Evolutionary conservation across 2,329 filamentous ascomycete genomes (phyloP).

Genomic region (Colletotrichum euphorbiae): DNA sequence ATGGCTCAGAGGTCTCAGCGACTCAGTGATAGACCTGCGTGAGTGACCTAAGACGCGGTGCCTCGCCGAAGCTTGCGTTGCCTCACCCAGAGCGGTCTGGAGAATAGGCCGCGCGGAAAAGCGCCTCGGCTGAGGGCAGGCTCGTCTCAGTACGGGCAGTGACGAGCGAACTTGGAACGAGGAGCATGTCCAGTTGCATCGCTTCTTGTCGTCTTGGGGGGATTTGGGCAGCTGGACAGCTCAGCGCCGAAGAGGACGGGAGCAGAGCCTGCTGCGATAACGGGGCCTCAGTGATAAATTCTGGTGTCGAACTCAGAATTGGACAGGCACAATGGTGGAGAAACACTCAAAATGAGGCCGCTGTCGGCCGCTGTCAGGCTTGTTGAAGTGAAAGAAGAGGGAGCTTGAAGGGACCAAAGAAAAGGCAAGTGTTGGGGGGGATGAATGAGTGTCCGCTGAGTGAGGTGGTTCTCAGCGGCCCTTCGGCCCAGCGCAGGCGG

Average conservation of each 20-base stretch:
- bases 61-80: not conserved
- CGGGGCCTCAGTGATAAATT: slow-evolving; percentile 26
- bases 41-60: not conserved
- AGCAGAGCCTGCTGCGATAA: slow-evolving; percentile 31
- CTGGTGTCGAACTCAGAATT: not conserved
- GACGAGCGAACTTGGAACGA: not conserved
- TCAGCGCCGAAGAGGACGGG: not conserved
- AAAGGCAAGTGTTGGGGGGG: not conserved
- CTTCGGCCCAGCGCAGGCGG: slow-evolving; percentile 3
- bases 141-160: not conserved
- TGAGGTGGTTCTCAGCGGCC: not conserved
- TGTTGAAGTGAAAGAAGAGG: not conserved
- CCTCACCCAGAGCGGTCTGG: slow-evolving; percentile 1
- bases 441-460: too few relatives aligned
- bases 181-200: not conserved
- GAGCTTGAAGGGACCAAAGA: too few relatives aligned
- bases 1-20: not conserved
- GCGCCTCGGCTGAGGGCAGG: not conserved
- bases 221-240: not conserved
- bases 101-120: not conserved
- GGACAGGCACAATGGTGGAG: slow-evolving; percentile 19
- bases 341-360: slow-evolving; percentile 24
- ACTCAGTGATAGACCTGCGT: not conserved
- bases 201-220: not conserved
- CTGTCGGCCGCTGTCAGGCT: slow-evolving; percentile 30